Base-by-base conservation (phyloP, 495 filamentous ascomycete genomes). In the Friedmanniomyces simplex region DNA sequence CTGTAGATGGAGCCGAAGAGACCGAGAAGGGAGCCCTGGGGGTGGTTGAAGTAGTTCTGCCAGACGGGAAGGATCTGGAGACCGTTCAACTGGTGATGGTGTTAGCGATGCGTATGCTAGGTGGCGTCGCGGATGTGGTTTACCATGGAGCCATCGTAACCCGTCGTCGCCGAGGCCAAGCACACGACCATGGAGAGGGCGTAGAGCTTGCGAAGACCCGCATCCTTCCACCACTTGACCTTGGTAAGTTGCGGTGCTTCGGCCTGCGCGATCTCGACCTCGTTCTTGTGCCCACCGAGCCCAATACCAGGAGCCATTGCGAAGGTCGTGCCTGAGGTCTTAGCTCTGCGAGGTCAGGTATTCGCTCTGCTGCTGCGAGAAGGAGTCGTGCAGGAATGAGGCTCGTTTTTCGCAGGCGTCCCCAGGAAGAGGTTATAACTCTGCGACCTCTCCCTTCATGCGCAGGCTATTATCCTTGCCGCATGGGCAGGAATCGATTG, bases 161-260 rank as follows among this genome's bases (percentile, higher is more conserved):
- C 83, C 30, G 78, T 80, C 20, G 80, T 85, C 36, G 79, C 80
- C 45, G 82, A 84, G 4, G 79, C 80, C 58, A 85, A 66, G 68
- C 79, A 82, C 51, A 85, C 71, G 30, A 84, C 70, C 49, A 72
- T 64, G 47, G 73, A 71, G 66, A 74, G 74, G 32, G 72, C 75
- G 58, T 85, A 85, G 26, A 85, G 74, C 65, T 76, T 80, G 49
- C 81, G 68, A 25, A 85, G 71, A 60, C 80, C 78, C 4, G 81
- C 78, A 46, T 83, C 79, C 58, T 67, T 76, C 32, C 63, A 78
- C 82, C 82, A 85, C 55, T 74, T 74, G 42, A 84, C 82, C 49
- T 34, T 46, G 6, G 5, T 10, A 21, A 60, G 28, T 18, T 14
- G n/a, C 2, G 58, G 58, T 14, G 52, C 58, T 22, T 59, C 56